phyloP scores from a whole-genome alignment of 1,139 yeast genomes.

The Zygoascus sp. region DNA sequence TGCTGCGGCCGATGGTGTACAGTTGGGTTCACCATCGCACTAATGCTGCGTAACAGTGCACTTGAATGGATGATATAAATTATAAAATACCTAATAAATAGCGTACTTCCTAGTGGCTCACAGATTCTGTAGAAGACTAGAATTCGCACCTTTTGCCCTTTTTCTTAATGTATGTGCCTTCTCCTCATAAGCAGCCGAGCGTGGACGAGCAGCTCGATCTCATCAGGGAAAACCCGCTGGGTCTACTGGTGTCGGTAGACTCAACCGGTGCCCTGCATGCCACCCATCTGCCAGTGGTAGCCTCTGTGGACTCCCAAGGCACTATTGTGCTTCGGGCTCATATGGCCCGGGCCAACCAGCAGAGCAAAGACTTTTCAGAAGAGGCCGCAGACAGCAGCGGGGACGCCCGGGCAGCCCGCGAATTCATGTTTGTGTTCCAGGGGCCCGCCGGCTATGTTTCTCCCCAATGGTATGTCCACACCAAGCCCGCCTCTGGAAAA shows the following conservation, averaged over 20 bases:
- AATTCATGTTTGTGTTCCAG: conserved; percentile 53
- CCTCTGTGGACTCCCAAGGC: neutral
- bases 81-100: no score
- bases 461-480: conserved; percentile 58
- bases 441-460: conserved; percentile 52
- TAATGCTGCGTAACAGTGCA: no score
- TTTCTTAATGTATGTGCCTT: conserved; percentile 6
- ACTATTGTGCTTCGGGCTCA: conserved; percentile 50
- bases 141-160: neutral
- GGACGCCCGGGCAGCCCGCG: conserved; percentile 14
- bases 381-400: no score
- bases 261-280: conserved; percentile 37
- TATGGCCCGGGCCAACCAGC: conserved; percentile 53
- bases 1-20: no score
- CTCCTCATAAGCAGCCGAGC: conserved; percentile 8
- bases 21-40: neutral
- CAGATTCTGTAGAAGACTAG: no score
- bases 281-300: conserved; percentile 57
- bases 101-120: no score
- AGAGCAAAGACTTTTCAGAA: conserved; percentile 46
- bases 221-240: conserved; percentile 38
- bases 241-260: conserved; percentile 46
- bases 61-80: no score
- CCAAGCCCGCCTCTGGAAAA: conserved; percentile 51
- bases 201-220: conserved; percentile 25